Evolutionary conservation across 495 filamentous ascomycete species (phyloP), one percentile per base, ranked within the genome.

Genomic region (Clohesyomyces aquaticus): DNA sequence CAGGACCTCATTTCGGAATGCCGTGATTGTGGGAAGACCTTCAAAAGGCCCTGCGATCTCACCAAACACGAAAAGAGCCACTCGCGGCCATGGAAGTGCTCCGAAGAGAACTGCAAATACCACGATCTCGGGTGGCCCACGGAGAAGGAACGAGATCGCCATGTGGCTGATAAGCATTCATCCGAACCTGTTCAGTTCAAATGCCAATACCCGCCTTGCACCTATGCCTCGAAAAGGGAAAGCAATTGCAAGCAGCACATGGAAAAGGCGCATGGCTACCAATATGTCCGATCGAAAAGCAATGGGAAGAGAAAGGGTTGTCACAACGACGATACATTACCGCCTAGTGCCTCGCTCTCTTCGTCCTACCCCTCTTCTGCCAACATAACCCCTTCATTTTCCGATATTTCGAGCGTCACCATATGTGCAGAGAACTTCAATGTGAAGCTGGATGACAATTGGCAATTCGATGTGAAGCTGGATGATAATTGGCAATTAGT

Each of bases 161-260:
- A 98, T 72, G 81, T 89, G 73, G 96, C 96, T 71, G 94, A 98
- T 77, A 96, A 93, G 76, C 94, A 98, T 77, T 90, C 90, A 28
- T 73, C 79, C n/a, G 80, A 82, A 29, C 91, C 94, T 3, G 77
- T 82, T 14, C 81, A 92, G 78, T 96, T 82, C 75, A 83, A 87
- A 71, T 98, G 94, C 77, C 76, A 83, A n/a, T 97, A 84, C 76
- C 79, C 84, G 63, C 88, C 89, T 19, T 98, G 94, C 82, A 84
- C 88, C 0, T 98, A 98, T 77, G 86, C 90, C 69, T 96, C 92
- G 45, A 97, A 96, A 80, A 88, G 94, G 26, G 89, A 96, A 78
- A 94, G 89, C 74, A 98, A 98, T 77, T 96, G 91, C 84, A 98
- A 98, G 76, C 94, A 98, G 76, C 94, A 98, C 76, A 98, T 98